Base-by-base conservation (phyloP, 2,329 filamentous ascomycete genomes). In the Sclerotinia subarctica region DNA sequence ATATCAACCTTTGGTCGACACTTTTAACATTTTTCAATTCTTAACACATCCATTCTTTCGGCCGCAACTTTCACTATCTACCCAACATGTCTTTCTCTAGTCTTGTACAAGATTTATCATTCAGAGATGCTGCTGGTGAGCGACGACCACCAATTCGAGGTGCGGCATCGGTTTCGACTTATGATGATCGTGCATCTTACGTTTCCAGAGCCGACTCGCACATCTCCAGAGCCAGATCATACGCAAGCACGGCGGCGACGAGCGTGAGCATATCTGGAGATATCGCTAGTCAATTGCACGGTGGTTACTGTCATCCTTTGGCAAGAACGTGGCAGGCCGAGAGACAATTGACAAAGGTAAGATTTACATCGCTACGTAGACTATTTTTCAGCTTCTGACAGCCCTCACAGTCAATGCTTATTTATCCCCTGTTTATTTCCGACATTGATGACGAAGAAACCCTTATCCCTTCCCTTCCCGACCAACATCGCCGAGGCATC, bases 391-490 rank as follows among this genome's bases (percentile, higher is more conserved):
- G 32, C 47, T 69, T 60, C 70, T 74, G 42, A 74, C 58, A 44
- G 19, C 19, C 24, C 17, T 49, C 24, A 3, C 75, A 97, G 93
- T 95, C 94, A 49, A 98, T 98, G 95, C 90, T 99, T 76, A 97
- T 99, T 76, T 98, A 96, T 81, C 95, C 95, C 17, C 86, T 99
- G 73, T 99, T 99, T 82, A 88, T 99, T 72, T 96, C 95, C 76
- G 95, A 99, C 80, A 88, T 92, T 77, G 91, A 94, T 47, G 92
- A 98, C 76, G 94, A 98, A 81, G 92, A 97, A 82, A 91, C 90
- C 19, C 84, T 91, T 21, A 96, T 99, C 68, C 90, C 94, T 63
- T 97, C 94, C 26, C 86, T 99, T 5, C 95, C 95, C 1, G 93
- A 93, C 78, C 94, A 98, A 80, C 84, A 90, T 80, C 94, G 94